Evolutionary conservation across 2,329 filamentous ascomycete genomes (phyloP).

Genomic region (Trichoderma pleuroti): DNA sequence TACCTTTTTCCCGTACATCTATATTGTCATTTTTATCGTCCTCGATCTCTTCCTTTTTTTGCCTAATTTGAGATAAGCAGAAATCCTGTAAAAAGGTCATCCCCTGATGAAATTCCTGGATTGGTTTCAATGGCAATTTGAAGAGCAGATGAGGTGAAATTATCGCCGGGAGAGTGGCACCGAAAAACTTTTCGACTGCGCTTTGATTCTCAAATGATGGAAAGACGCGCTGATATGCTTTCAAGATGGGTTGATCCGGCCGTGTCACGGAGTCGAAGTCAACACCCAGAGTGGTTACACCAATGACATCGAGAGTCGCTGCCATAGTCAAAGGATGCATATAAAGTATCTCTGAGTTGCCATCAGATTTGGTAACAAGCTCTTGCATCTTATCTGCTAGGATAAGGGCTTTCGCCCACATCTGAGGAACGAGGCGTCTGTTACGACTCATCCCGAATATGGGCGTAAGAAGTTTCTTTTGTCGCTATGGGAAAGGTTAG

Average conservation of each 20-base stretch:
- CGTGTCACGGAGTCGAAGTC: slow-evolving; percentile 2
- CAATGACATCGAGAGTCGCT: slow-evolving; percentile 5
- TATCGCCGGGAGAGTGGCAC: background rate
- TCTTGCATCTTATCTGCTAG: background rate
- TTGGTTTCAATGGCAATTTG: background rate
- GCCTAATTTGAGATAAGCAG: background rate
- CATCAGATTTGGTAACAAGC: background rate
- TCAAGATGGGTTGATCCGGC: background rate
- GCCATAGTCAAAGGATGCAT: slow-evolving; percentile 4
- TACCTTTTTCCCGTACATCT: background rate
- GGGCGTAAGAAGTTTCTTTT: slow-evolving; percentile 9
- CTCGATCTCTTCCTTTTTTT: background rate
- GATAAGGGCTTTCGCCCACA: background rate
- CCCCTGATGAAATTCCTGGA: background rate
- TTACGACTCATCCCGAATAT: slow-evolving; percentile 3
- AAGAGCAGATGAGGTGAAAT: background rate
- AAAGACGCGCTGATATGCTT: slow-evolving; percentile 4
- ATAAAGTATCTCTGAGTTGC: background rate
- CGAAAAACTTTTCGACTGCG: background rate
- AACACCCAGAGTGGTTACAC: background rate
- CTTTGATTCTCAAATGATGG: background rate
- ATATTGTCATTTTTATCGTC: background rate
- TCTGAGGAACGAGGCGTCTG: background rate
- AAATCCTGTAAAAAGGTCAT: background rate
- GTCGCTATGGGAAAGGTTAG: background rate